Base-by-base conservation (phyloP, 768 basidiomycete species). In the Pleurotus platypus region DNA sequence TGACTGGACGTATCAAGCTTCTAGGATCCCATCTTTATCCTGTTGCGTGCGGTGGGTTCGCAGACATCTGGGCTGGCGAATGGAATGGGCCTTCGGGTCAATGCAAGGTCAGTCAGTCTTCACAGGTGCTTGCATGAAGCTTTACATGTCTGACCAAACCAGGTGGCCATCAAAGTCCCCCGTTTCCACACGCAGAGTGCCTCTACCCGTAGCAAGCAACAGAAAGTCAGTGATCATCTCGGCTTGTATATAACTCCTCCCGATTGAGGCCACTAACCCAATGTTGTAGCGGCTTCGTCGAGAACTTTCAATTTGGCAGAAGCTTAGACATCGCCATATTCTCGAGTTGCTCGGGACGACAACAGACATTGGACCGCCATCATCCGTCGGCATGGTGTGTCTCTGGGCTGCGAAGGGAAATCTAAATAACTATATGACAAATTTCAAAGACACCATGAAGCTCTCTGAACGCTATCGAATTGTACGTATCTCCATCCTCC, bases 141-240 rank as follows among this genome's bases (percentile, higher is more conserved):
- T 46, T 26, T 39, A 9, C 11, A 16, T 13, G 2, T 3, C 46
- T 27, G 1, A 16, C 16, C n/a, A 0, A 45, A 16, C 15, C 3
- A 47, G 55, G 55, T 56, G 26, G 55, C 55, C 11, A 46, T 56
- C 42, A 56, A 56, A 26, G 55, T 56, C 5, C 37, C 40, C 11
- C 42, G 55, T 12, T 38, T 56, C 35, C 24, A 56, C 9, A 13
- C 40, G 13, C 30, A 56, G 5, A 37, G 30, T 35, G 5, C 2
- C 15, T 46, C 27, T 22, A 42, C 2, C 39, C 15, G 39, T 12
- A 24, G 15, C 20, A 45, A 46, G 27, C 43, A 56, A 16, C 11
- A 46, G 8, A 56, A 56, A 26, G 43, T 46, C 4, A 11, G 30
- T 35, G 30, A 30, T 30, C 11, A 30, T 30, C 8, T 30, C 30